Conservation (phyloP, 2,329 filamentous ascomycete genomes). For the Ophiognomonia clavigignenti-juglandacearum region DNA sequence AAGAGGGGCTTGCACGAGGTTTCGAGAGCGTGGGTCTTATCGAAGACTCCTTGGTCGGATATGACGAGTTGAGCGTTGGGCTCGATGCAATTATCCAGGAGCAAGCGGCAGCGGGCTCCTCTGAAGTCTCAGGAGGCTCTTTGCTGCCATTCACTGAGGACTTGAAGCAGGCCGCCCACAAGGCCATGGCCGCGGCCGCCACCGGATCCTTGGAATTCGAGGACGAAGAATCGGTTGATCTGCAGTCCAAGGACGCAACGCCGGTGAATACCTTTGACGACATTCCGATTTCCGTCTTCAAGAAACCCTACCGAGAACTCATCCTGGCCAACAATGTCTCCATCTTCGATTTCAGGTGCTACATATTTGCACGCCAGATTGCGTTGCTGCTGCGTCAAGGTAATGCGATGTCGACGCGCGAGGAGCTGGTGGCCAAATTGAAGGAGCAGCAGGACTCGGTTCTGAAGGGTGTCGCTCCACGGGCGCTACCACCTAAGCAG, state of each 20-base stretch:
- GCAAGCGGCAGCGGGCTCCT: conserved; percentile 54
- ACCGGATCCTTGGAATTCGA: conserved; percentile 25
- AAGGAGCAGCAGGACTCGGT: conserved; percentile 58
- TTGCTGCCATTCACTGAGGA: conserved; percentile 72
- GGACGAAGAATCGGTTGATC: conserved; percentile 28
- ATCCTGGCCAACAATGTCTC: conserved; percentile 95
- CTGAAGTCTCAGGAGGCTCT: conserved; percentile 64
- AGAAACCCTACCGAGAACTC: conserved; percentile 83
- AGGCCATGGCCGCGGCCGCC: conserved; percentile 37
- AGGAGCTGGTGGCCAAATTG: conserved; percentile 58
- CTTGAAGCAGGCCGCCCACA: conserved; percentile 55
- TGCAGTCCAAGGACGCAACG: conserved; percentile 27
- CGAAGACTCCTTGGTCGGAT: conserved; percentile 90
- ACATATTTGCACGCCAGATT: conserved; percentile 88
- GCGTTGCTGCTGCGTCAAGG: conserved; percentile 75
- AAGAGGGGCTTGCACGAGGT: conserved; percentile 87
- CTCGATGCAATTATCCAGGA: conserved; percentile 79
- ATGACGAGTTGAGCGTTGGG: conserved; percentile 87
- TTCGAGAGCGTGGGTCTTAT: conserved; percentile 96
- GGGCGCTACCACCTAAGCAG: conserved; percentile 41
- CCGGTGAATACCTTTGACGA: conserved; percentile 42
- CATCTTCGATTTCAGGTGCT: conserved; percentile 89
- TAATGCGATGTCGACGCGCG: conserved; percentile 62
- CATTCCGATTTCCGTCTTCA: conserved; percentile 57
- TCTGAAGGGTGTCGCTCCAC: conserved; percentile 51